A percentile compares a stretch with the other conserved stretches of the same genome.
phyloP scores from a whole-genome alignment of 2,329 filamentous ascomycete species.

The Mollisiaceae sp. region DNA sequence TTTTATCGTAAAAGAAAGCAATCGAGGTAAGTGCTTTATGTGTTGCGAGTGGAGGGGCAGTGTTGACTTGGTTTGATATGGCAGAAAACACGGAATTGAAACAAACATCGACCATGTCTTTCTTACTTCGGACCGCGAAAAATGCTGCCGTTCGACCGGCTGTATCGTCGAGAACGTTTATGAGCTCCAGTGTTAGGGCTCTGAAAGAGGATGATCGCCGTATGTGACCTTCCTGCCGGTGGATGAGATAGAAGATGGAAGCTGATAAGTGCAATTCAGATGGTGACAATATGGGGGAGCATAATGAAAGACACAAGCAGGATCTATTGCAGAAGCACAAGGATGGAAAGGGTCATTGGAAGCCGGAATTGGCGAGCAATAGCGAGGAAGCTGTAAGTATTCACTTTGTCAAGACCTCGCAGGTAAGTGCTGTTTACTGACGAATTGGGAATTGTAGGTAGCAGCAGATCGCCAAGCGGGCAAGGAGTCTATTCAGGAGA shows the following conservation, averaged over 20 bases:
- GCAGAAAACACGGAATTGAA: not conserved
- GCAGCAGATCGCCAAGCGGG: constrained; percentile 33
- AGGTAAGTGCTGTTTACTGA: not conserved
- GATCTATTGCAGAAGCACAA: constrained; percentile 70
- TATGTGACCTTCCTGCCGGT: constrained; percentile 27
- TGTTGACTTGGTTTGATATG: not conserved
- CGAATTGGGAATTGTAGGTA: constrained; percentile 26
- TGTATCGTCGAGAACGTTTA: constrained; percentile 30
- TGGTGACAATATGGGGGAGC: constrained; percentile 42
- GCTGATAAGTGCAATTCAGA: constrained; percentile 24
- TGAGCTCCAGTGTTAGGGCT: constrained; percentile 24
- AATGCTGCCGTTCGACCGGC: constrained; percentile 24
- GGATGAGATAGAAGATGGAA: not conserved
- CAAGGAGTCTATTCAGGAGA: constrained; percentile 57
- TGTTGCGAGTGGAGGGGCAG: not conserved
- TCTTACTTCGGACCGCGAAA: constrained; percentile 33
- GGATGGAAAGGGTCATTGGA: constrained; percentile 75
- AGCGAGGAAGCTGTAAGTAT: constrained; percentile 74
- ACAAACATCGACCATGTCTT: constrained; percentile 56
- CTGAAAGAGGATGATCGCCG: constrained; percentile 41
- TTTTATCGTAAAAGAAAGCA: not conserved
- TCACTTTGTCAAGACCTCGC: not conserved
- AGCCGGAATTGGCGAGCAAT: constrained; percentile 75
- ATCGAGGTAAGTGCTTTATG: not conserved
- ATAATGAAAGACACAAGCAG: constrained; percentile 63